Percentiles rank a stretch among this genome's conserved stretches.
phyloP scores from a whole-genome alignment of 2,329 filamentous ascomycete species.

The Xylaria sp. region DNA sequence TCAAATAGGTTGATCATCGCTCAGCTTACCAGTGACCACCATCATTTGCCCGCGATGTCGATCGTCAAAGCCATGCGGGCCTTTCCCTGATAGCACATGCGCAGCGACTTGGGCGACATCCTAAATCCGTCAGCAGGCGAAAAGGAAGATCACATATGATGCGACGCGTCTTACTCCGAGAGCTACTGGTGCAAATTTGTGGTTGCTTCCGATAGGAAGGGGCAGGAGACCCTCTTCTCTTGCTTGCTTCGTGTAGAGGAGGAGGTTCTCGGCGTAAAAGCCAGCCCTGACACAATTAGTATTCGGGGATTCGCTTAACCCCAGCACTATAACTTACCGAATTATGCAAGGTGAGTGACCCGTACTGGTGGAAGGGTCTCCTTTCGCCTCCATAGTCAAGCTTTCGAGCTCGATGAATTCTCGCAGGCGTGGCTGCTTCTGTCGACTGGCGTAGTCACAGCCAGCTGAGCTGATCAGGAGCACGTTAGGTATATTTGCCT shows the following conservation, averaged over 20 bases:
- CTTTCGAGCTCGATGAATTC: slow-evolving; percentile 58
- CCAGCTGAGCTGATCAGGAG: slow-evolving; percentile 55
- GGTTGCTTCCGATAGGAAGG: slow-evolving; percentile 52
- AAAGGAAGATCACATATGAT: neutral
- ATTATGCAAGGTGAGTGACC: slow-evolving; percentile 49
- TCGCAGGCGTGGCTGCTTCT: slow-evolving; percentile 54
- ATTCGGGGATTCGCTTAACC: neutral
- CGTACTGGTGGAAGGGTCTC: slow-evolving; percentile 45
- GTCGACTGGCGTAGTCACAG: slow-evolving; percentile 55
- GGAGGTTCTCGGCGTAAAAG: slow-evolving; percentile 59
- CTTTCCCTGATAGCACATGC: slow-evolving; percentile 54
- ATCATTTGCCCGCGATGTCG: slow-evolving; percentile 58
- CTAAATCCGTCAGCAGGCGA: too few relatives aligned
- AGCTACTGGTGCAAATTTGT: slow-evolving; percentile 58
- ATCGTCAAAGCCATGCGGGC: slow-evolving; percentile 56
- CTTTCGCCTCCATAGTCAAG: slow-evolving; percentile 50
- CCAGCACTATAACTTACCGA: slow-evolving; percentile 46
- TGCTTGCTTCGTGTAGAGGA: slow-evolving; percentile 53
- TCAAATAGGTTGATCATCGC: too few relatives aligned
- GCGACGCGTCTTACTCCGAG: slow-evolving; percentile 44
- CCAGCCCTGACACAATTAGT: slow-evolving; percentile 46
- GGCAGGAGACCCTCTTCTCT: slow-evolving; percentile 51
- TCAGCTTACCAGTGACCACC: slow-evolving; percentile 51
- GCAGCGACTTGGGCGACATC: slow-evolving; percentile 55
- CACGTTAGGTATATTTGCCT: slow-evolving; percentile 52